A percentile compares a stretch with the other conserved stretches of the same genome.
These are phyloP conservation scores for Paramyrothecium roridum DNA, from an alignment of 2,329 filamentous ascomycete genomes.

Conservation along the genomic window DNA sequence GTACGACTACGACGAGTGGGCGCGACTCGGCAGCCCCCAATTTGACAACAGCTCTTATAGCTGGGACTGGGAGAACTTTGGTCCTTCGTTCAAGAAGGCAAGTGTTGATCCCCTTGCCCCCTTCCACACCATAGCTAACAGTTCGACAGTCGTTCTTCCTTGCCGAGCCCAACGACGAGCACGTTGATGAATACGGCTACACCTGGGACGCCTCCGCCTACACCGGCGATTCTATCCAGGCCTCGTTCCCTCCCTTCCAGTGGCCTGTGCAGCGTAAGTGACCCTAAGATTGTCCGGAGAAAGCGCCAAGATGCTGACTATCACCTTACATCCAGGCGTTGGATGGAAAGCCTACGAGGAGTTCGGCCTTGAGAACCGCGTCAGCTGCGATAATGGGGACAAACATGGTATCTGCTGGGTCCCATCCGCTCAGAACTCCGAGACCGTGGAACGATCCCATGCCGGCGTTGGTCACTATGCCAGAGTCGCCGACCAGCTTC, in stretches of 20 bases:
- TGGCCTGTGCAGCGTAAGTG: slow-evolving; percentile 21
- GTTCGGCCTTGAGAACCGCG: slow-evolving; percentile 15
- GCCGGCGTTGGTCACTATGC: slow-evolving; percentile 25
- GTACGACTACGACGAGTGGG: slow-evolving; percentile 33
- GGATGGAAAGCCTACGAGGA: slow-evolving; percentile 16
- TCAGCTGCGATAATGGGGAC: slow-evolving; percentile 23
- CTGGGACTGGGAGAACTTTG: slow-evolving; percentile 32
- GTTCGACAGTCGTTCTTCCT: slow-evolving; percentile 10
- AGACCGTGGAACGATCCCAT: slow-evolving; percentile 22
- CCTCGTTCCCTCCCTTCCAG: slow-evolving; percentile 26
- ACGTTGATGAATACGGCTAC: slow-evolving; percentile 23
- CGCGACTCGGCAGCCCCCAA: slow-evolving; percentile 20
- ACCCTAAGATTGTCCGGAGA: background rate
- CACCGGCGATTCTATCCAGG: slow-evolving; percentile 25
- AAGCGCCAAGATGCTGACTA: slow-evolving; percentile 3
- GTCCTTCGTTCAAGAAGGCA: slow-evolving; percentile 33
- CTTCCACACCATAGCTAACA: too few species aligned
- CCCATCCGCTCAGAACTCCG: slow-evolving; percentile 21
- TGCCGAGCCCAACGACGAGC: slow-evolving; percentile 15
- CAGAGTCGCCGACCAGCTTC: slow-evolving; percentile 14
- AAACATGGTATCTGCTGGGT: slow-evolving; percentile 28
- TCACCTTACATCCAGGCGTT: slow-evolving; percentile 5
- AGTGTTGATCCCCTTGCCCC: slow-evolving; percentile 1
- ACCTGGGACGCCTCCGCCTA: slow-evolving; percentile 28
- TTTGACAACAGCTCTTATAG: slow-evolving; percentile 13